Evolutionary conservation across 1,284 basidiomycete species (phyloP).

Genomic region (Trichosporon inkin): DNA sequence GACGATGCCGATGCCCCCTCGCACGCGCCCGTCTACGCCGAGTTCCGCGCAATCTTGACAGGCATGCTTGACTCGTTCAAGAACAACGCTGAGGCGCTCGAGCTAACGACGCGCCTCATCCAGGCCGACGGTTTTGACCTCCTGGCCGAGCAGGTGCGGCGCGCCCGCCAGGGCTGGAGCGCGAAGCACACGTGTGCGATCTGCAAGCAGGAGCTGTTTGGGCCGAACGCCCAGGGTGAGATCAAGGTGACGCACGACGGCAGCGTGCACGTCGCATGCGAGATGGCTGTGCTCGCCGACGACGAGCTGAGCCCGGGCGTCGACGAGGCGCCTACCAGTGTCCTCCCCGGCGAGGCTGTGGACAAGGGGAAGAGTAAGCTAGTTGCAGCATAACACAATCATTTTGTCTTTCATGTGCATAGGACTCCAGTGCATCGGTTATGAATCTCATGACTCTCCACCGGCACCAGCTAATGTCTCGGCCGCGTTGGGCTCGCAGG

Average conservation of each 20-base stretch:
- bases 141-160: slow-evolving; percentile 54
- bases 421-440: not conserved
- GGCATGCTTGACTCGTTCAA: slow-evolving; percentile 94
- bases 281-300: slow-evolving; percentile 4
- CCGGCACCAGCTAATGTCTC: not conserved
- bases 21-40: slow-evolving; percentile 64
- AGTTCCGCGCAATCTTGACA: slow-evolving; percentile 83
- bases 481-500: slow-evolving; percentile 15
- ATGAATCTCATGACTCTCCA: slow-evolving; percentile 5
- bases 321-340: not conserved
- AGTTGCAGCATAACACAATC: not conserved
- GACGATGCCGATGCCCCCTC: not conserved
- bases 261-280: slow-evolving; percentile 3
- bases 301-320: slow-evolving; percentile 3
- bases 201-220: not conserved
- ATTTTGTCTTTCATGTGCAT: not conserved
- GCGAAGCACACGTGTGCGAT: not conserved
- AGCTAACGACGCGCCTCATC: slow-evolving; percentile 77
- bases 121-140: slow-evolving; percentile 76
- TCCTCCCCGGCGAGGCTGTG: not conserved
- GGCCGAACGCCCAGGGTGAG: not conserved
- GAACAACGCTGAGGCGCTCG: slow-evolving; percentile 84
- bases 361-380: not conserved
- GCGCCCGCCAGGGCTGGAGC: slow-evolving; percentile 23
- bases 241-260: slow-evolving; percentile 4